Base-by-base conservation (phyloP, 2,329 filamentous ascomycete genomes). In the Hymenoscyphus linearis region DNA sequence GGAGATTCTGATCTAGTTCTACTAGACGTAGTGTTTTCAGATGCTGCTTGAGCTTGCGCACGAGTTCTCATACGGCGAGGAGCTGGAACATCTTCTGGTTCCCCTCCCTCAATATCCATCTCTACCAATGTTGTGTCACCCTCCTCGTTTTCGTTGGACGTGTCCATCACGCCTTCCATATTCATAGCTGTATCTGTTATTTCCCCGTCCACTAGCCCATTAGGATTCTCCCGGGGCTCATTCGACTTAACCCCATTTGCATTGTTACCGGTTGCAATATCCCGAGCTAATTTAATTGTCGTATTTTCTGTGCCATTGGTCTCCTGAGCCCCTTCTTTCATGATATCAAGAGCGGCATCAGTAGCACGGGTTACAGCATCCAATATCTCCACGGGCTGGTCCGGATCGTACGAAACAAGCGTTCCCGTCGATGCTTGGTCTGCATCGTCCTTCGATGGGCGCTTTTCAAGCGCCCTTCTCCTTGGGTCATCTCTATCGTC, bases 21-120 rank as follows among this genome's bases (percentile, higher is more conserved):
- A 70, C 62, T 73, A 65, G 69, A 65, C 13, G 68, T 63, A 56
- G 72, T 60, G 67, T 75, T 67, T 65, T 72, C 72, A 26, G 72
- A 74, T 36, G 73, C 73, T 52, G 76, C 78, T 64, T 81, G 78
- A 40, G 80, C 80, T 66, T 80, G 77, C 22, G 79, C 78, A 57
- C 81, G 77, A 3, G 81, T 84, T 13, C 80, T 82, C 81, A 84
- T 84, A 53, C 79, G 78, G 70, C 79, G 80, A 34, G 77, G 74
- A 55, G 74, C 75, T 34, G 76, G 73, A 59, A 75, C 73, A 44
- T 77, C 76, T 31, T 77, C 77, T 34, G 74, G 75, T 53, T 72
- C 74, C 55, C 52, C 62, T 26, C 34, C 54, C 16, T 62, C 66
- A 47, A 63, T 64, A n/a, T 62, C 62, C 27, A 62, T 61, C 18